Conservation (phyloP, 139 green algal genomes). For the Choricystis sp. region DNA sequence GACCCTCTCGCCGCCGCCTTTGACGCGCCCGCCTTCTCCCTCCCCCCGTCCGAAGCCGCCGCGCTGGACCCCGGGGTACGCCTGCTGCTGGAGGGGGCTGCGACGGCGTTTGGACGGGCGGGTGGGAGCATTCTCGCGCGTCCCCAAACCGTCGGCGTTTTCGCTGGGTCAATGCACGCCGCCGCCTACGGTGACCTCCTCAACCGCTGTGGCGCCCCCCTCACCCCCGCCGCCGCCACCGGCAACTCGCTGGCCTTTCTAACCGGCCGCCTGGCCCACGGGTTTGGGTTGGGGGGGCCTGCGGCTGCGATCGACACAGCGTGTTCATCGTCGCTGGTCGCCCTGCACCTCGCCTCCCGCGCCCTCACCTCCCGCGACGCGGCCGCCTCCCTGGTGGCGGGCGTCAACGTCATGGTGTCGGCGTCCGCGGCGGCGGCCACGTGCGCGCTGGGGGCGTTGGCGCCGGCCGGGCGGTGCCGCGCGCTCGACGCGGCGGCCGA, state of each 20-base stretch:
- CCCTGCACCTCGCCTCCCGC: conserved; percentile 31
- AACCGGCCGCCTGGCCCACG: conserved; percentile 31
- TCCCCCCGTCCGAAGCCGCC: conserved; percentile 8
- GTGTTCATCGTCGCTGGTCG: conserved; percentile 73
- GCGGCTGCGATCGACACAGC: conserved; percentile 41
- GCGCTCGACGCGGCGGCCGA: conserved; percentile 28
- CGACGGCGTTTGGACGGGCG: background rate
- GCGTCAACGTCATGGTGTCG: conserved; percentile 17
- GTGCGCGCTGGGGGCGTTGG: conserved; percentile 10
- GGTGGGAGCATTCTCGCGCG: background rate
- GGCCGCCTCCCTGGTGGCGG: conserved; percentile 10
- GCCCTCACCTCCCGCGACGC: conserved; percentile 12
- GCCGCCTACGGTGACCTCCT: conserved; percentile 3
- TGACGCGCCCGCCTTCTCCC: background rate
- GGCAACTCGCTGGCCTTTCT: conserved; percentile 22
- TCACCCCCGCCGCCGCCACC: conserved; percentile 12
- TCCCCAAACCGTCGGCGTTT: background rate
- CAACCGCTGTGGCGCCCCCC: background rate
- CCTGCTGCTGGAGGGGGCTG: conserved; percentile 18
- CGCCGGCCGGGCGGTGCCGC: conserved; percentile 24
- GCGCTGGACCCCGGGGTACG: conserved; percentile 23
- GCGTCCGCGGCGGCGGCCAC: conserved; percentile 16
- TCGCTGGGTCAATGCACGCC: conserved; percentile 1
- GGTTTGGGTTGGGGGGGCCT: conserved; percentile 23
- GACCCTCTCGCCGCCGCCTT: conserved; percentile 7